phyloP scores from a whole-genome alignment of 2,329 filamentous ascomycete species.

The Gnomoniopsis smithogilvyi region DNA sequence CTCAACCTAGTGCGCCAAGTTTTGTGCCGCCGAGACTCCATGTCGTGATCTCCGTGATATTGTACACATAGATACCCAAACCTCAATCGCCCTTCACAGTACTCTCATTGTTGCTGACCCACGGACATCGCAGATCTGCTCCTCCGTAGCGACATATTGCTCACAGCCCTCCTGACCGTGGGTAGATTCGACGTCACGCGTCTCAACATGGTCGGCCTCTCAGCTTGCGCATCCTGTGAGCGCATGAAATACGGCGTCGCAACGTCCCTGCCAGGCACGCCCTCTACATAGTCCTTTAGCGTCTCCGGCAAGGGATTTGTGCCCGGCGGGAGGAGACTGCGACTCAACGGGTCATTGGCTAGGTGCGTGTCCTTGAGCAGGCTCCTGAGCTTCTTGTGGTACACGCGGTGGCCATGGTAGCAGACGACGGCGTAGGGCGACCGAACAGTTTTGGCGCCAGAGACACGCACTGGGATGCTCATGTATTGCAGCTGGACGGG shows the following conservation, averaged over 20 bases:
- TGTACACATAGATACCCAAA: neutral
- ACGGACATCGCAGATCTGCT: conserved; percentile 2
- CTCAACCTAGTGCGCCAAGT: neutral
- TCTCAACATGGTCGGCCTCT: neutral
- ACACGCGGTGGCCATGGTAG: conserved; percentile 10
- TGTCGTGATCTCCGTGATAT: neutral
- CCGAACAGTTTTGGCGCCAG: conserved; percentile 1
- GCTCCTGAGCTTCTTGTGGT: conserved; percentile 12
- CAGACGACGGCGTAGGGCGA: conserved; percentile 8
- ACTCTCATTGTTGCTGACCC: neutral
- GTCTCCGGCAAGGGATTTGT: conserved; percentile 9
- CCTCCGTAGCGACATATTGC: conserved; percentile 5
- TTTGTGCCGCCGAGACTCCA: neutral
- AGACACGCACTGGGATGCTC: conserved; percentile 2
- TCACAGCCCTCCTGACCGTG: conserved; percentile 5
- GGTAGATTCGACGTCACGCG: conserved; percentile 4
- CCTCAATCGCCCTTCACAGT: neutral
- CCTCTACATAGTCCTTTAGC: conserved; percentile 2
- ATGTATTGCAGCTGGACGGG: conserved; percentile 11
- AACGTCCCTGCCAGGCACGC: neutral
- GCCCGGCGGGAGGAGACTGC: conserved; percentile 3
- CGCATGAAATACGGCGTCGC: neutral
- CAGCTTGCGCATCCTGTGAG: neutral
- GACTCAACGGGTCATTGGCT: neutral
- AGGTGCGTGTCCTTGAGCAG: conserved; percentile 8